Conservation (phyloP, 2,329 filamentous ascomycete genomes). For the Aspergillus vadensis region DNA sequence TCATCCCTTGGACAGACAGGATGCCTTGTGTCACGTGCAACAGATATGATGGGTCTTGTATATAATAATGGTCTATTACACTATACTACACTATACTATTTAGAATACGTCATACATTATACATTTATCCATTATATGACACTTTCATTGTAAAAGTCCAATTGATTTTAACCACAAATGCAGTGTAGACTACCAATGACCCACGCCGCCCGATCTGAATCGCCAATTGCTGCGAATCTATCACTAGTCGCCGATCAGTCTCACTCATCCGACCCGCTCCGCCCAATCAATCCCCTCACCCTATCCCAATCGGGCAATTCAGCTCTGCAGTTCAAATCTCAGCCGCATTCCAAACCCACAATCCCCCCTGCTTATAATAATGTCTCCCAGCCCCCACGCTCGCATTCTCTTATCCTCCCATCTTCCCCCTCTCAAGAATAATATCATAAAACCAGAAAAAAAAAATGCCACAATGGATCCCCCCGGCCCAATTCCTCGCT, state of each 20-base stretch:
- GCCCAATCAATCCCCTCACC: background rate
- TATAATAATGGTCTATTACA: background rate
- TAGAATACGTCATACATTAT: background rate
- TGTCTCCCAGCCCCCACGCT: no score
- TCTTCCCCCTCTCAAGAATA: background rate
- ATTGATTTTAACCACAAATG: no score
- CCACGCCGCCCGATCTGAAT: no score
- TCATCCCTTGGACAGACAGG: no score
- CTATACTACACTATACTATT: background rate
- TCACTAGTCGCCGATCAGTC: background rate
- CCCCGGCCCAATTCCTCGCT: slow-evolving; percentile 15
- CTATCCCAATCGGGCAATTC: background rate
- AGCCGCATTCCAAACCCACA: background rate
- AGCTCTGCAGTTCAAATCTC: background rate
- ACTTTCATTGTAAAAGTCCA: no score
- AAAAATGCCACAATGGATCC: slow-evolving; percentile 4
- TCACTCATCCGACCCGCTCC: no score
- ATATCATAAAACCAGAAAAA: background rate
- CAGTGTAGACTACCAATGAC: no score
- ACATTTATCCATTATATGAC: background rate
- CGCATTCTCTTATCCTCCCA: background rate
- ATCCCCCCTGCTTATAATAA: background rate
- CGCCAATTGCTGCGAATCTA: no score
- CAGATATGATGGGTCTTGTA: background rate
- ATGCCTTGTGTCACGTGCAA: no score